Conservation (phyloP, 805 yeast species). For the Geotrichum ghanense region DNA sequence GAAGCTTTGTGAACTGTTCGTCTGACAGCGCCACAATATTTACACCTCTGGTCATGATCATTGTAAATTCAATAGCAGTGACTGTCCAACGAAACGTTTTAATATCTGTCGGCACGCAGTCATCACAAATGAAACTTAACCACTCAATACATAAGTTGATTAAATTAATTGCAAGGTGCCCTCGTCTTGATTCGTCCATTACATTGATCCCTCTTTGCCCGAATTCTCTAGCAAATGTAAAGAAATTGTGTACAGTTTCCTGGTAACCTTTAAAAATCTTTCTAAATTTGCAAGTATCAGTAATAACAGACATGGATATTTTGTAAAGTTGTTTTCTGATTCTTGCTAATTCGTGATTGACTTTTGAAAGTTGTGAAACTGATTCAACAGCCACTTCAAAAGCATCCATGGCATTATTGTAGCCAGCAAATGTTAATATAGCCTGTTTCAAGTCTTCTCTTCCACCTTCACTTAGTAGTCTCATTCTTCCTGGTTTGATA, state of each 20-base stretch:
- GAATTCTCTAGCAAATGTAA: constrained; percentile 69
- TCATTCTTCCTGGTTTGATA: constrained; percentile 54
- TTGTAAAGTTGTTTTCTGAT: constrained; percentile 57
- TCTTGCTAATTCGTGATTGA: constrained; percentile 60
- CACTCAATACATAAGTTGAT: constrained; percentile 74
- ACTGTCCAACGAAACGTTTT: constrained; percentile 96
- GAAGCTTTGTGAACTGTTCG: constrained; percentile 59
- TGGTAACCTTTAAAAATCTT: constrained; percentile 48
- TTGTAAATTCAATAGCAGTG: constrained; percentile 86
- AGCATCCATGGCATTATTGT: constrained; percentile 42
- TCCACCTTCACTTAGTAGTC: constrained; percentile 64
- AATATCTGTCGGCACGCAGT: constrained; percentile 84
- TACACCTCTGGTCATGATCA: constrained; percentile 86
- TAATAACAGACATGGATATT: constrained; percentile 54
- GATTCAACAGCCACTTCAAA: constrained; percentile 40
- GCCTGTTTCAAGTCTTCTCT: constrained; percentile 43
- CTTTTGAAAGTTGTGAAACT: constrained; percentile 58
- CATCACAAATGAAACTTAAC: constrained; percentile 89
- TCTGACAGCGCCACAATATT: constrained; percentile 73
- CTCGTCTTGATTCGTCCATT: constrained; percentile 53
- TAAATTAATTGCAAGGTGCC: constrained; percentile 58
- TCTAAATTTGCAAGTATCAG: constrained; percentile 41
- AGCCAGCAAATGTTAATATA: constrained; percentile 43
- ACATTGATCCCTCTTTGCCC: constrained; percentile 60
- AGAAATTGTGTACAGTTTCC: constrained; percentile 63